Percentiles rank a stretch among this genome's conserved stretches.
Evolutionary conservation across 805 yeast species (phyloP).

Genomic region (Sugiyamaella valdiviana): DNA sequence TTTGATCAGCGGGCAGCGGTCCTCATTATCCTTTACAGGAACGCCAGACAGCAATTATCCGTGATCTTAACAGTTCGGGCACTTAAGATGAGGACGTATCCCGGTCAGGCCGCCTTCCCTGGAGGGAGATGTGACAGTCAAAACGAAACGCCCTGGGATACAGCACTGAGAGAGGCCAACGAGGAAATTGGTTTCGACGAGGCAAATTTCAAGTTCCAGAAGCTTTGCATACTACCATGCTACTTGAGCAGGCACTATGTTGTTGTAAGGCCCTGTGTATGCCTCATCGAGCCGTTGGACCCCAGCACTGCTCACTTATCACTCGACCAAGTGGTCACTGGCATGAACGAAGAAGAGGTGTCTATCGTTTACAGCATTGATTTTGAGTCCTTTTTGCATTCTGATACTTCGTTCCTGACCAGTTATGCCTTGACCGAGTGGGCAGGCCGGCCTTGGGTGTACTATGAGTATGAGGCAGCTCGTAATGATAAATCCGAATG

Average conservation of each 20-base stretch:
- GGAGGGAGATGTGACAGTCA: conserved; percentile 70
- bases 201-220: conserved; percentile 49
- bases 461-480: conserved; percentile 10
- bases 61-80: conserved; percentile 71
- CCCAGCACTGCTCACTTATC: background rate
- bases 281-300: conserved; percentile 33
- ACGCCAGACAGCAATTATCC: conserved; percentile 48
- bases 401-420: conserved; percentile 3
- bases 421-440: background rate
- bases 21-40: conserved; percentile 59
- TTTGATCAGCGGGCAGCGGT: conserved; percentile 61
- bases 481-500: conserved; percentile 7
- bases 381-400: conserved; percentile 3
- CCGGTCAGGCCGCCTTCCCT: conserved; percentile 80
- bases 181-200: conserved; percentile 73
- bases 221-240: conserved; percentile 55
- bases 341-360: conserved; percentile 15
- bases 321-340: conserved; percentile 11
- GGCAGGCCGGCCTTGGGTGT: conserved; percentile 12
- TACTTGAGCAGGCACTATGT: conserved; percentile 68
- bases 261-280: conserved; percentile 63
- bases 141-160: conserved; percentile 39
- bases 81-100: conserved; percentile 55
- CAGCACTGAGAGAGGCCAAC: conserved; percentile 67
- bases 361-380: conserved; percentile 13